phyloP scores from a whole-genome alignment of 129 eudicot species.

The Rutidosis leptorrhynchoides region DNA sequence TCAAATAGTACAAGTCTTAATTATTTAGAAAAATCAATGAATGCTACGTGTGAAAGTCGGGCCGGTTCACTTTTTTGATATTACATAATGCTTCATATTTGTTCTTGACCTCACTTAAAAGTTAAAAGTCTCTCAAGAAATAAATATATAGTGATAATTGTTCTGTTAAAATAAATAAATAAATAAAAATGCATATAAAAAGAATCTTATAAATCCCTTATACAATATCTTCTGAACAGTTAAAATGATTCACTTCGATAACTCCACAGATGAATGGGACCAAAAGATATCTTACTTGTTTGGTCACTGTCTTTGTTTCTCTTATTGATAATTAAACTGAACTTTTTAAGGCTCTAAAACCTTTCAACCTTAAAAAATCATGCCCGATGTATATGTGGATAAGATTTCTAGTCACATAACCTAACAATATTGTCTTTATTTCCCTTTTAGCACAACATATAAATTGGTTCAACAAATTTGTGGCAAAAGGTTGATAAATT shows the following conservation, averaged over 20 bases:
- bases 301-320: neutral
- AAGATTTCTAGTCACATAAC: neutral
- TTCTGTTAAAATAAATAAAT: too few species aligned
- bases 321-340: neutral
- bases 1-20: slow-evolving; percentile 25
- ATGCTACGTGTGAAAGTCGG: neutral
- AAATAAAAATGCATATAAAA: too few species aligned
- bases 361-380: neutral
- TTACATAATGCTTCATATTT: neutral
- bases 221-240: neutral
- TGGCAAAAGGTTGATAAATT: too few species aligned
- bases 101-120: too few species aligned
- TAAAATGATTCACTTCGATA: neutral
- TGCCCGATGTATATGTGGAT: neutral
- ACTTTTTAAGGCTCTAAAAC: neutral
- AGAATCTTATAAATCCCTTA: too few species aligned
- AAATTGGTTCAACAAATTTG: neutral
- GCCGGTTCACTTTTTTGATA: neutral
- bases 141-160: too few species aligned
- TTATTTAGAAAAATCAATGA: neutral
- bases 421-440: neutral
- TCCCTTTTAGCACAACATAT: too few species aligned
- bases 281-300: neutral
- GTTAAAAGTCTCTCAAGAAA: too few species aligned
- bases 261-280: neutral